Base-by-base conservation (phyloP, 2,329 filamentous ascomycete species). In the Verticillium nonalfalfae region DNA sequence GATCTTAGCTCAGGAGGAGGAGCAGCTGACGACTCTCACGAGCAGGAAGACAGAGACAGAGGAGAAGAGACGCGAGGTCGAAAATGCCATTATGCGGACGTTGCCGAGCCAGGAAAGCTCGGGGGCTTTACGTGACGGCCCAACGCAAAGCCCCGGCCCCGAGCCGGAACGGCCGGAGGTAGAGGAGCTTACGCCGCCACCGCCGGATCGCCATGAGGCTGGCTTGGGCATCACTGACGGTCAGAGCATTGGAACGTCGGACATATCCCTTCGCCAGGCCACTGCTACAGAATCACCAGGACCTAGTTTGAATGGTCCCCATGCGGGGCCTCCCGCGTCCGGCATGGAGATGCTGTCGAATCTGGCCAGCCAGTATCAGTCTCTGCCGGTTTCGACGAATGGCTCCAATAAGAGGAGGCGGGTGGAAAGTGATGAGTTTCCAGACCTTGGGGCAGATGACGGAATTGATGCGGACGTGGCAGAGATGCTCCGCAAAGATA, bases 11-110 rank as follows among this genome's bases (percentile, higher is more conserved):
- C 81, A 82, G 15, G 94, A 99, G 62, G 86, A 92, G 68, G 76
- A 80, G 4, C 81, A 89, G 39, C 78, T 87, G n/a, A 72, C 81
- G 7, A 83, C 90, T 15, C 75, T 98, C 21, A 76, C 80, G 3
- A 80, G 79, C n/a, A 87, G 89, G 61, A 91, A 90, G 67, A 75
- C 79, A 2, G 86, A 87, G 61, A 91, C 93, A 15, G 93, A 97
- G 68, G 78, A 81, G 18, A 93, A 91, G 76, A 96, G 96, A 74
- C 87, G 88, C 59, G 90, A 95, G 57, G 93, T 99, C 7, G 95
- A 99, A 74, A 86, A 94, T 66, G 89, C 86, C 57, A 98, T 99
- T 67, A 92, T 99, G 84, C 86, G 90, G 59, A 91, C 91, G 9
- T 82, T 97, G 14, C 83, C 85, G 1, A 83, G 87, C 9, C 79